Evolutionary conservation across 768 basidiomycete genomes (phyloP).

Genomic region (Suillus occidentalis): DNA sequence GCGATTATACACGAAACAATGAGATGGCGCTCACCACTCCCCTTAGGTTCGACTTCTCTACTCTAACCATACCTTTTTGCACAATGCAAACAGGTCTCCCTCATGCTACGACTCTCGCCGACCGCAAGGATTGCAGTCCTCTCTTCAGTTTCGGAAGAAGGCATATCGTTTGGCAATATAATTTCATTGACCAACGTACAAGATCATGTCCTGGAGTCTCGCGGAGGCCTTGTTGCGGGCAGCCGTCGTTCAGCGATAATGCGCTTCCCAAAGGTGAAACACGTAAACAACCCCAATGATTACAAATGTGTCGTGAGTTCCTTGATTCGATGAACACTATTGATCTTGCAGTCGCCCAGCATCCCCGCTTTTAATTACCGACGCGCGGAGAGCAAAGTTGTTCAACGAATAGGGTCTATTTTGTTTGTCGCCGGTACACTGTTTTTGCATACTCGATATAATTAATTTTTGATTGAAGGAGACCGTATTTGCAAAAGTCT

Average conservation of each 20-base stretch:
- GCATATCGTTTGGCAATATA: neutral
- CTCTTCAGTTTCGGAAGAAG: constrained; percentile 7
- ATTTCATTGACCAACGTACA: neutral
- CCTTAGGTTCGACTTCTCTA: constrained; percentile 7
- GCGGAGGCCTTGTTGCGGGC: neutral
- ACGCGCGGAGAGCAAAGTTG: neutral
- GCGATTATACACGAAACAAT: constrained; percentile 11
- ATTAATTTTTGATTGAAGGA: neutral
- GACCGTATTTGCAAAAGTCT: neutral
- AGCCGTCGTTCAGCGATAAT: neutral
- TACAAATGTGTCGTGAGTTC: neutral
- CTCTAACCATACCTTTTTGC: no score
- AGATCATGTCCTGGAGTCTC: neutral
- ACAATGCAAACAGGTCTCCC: neutral
- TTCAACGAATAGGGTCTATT: no score
- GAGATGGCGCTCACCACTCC: constrained; percentile 6
- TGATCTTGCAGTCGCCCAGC: neutral
- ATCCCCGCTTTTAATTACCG: neutral
- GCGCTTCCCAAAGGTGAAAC: neutral
- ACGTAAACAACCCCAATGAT: neutral
- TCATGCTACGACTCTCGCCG: neutral
- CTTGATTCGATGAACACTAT: neutral
- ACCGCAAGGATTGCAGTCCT: neutral
- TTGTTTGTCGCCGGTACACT: neutral
- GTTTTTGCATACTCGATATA: neutral